Base-by-base conservation (phyloP, 495 filamentous ascomycete species). In the Corynascus novoguineensis region DNA sequence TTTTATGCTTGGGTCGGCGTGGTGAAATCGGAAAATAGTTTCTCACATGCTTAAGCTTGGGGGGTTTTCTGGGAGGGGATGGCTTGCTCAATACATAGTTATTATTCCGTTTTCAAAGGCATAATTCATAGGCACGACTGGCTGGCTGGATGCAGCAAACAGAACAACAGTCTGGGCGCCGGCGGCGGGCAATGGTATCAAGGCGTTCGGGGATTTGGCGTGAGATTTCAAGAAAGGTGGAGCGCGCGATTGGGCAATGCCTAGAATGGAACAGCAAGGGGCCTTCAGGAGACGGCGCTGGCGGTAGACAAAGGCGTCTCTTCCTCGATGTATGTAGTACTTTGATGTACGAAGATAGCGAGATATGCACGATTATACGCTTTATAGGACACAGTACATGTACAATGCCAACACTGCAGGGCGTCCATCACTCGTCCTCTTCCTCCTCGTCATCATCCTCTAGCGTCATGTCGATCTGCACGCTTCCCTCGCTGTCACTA, bases 391-490 rank as follows among this genome's bases (percentile, higher is more conserved):
- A 32, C 5, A 5, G 31, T 32, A 44, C 21, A 44, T 21, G 3
- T 21, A 2, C 17, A 22, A 22, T 41, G 38, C 19, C 38, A 7
- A 22, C 10, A 5, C 14, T 10, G 3, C 19, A 21, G 6, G 3
- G 19, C 28, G 32, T 17, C n/a, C 40, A 27, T 32, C 40, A 25
- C 12, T 64, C 63, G 17, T 61, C 58, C 12, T 68, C 63, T 4
- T 66, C 60, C 11, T 59, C 62, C 0, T 63, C 67, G 3, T 68
- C 60, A 1, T 66, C 62, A 22, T 60, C 62, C 22, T 68, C 61
- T 15, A 64, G 46, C 50, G 52, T 53, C 60, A 62, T 69, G 53
- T 68, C 70, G 51, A 67, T 63, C 60, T 66, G 62, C 35, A 59
- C 60, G 42, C 54, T 72, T 50, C 34, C 71, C 53, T 70, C 62